These are phyloP conservation scores for Termitomyces sp. DNA, from an alignment of 768 basidiomycete genomes.

Conservation along the genomic window DNA sequence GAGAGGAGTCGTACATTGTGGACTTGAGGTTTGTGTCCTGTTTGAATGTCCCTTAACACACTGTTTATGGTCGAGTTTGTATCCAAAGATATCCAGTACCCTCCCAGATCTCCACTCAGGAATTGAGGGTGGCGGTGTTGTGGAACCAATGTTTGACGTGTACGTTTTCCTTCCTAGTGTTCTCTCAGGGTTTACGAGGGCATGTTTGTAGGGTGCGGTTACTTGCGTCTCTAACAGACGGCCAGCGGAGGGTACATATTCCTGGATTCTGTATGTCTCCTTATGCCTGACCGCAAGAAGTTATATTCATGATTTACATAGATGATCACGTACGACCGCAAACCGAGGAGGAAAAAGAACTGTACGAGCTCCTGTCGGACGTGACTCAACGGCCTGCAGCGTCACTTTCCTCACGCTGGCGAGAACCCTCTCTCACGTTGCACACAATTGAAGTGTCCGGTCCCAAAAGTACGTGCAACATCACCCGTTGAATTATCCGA, in stretches of 20 bases:
- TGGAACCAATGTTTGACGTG: conserved; percentile 95
- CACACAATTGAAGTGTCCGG: conserved; percentile 84
- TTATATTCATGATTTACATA: conserved; percentile 20
- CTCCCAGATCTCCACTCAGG: conserved; percentile 90
- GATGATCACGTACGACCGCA: conserved; percentile 75
- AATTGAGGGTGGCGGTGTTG: conserved; percentile 83
- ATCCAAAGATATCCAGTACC: conserved; percentile 57
- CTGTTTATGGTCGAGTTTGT: background rate
- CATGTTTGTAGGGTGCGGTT: conserved; percentile 62
- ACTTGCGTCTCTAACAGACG: conserved; percentile 65
- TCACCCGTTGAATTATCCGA: background rate
- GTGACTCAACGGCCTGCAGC: conserved; percentile 67
- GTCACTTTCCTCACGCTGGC: conserved; percentile 76
- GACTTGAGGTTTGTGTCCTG: conserved; percentile 51
- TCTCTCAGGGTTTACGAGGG: background rate
- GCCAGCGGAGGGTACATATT: conserved; percentile 56
- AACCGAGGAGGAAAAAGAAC: conserved; percentile 59
- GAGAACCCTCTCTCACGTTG: conserved; percentile 86
- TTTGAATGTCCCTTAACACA: background rate
- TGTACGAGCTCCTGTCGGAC: conserved; percentile 66
- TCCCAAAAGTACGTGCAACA: conserved; percentile 57
- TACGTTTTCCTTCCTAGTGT: conserved; percentile 25
- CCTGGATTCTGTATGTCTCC: conserved; percentile 75
- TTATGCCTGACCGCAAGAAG: background rate
- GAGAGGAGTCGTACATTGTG: conserved; percentile 89